A percentile compares a stretch with the other conserved stretches of the same genome.
Conservation (phyloP, 192 early-diverging fungal genomes). For the Backusella circina region DNA sequence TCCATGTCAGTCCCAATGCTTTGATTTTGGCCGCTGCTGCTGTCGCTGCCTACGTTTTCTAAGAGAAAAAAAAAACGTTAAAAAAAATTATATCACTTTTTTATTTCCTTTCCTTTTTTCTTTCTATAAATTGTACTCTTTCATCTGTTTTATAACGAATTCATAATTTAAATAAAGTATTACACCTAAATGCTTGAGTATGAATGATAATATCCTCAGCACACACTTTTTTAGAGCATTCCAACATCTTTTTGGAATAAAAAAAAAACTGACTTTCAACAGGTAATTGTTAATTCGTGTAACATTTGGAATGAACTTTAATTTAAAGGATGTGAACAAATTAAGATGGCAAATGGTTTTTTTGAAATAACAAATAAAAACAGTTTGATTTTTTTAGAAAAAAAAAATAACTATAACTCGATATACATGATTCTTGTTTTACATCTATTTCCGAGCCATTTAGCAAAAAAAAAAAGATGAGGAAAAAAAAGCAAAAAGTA, state of each 20-base stretch:
- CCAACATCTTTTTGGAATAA: not conserved
- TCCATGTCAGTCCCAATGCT: not conserved
- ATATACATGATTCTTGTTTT: not conserved
- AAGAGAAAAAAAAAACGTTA: not conserved
- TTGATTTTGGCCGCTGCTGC: not conserved
- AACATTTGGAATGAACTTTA: not conserved
- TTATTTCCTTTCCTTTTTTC: not conserved
- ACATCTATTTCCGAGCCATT: not conserved
- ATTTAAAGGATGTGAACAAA: not conserved
- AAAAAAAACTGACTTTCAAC: not conserved
- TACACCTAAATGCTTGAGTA: not conserved
- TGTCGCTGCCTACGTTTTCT: not conserved
- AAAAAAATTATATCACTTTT: not conserved
- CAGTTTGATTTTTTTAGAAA: not conserved
- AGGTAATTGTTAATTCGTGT: not conserved
- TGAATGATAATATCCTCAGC: not conserved
- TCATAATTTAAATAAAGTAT: constrained; percentile 6
- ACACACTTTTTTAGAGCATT: not conserved
- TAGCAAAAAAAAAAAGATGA: not conserved
- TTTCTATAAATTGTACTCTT: not conserved
- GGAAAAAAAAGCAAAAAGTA: not conserved
- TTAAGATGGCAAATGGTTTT: not conserved
- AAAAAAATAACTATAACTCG: not conserved
- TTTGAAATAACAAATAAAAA: constrained; percentile 4
- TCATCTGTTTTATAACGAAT: constrained; percentile 2